These are phyloP conservation scores for Trichomonascaceae sp. DNA, from an alignment of 1,139 yeast species.

Conservation along the genomic window DNA sequence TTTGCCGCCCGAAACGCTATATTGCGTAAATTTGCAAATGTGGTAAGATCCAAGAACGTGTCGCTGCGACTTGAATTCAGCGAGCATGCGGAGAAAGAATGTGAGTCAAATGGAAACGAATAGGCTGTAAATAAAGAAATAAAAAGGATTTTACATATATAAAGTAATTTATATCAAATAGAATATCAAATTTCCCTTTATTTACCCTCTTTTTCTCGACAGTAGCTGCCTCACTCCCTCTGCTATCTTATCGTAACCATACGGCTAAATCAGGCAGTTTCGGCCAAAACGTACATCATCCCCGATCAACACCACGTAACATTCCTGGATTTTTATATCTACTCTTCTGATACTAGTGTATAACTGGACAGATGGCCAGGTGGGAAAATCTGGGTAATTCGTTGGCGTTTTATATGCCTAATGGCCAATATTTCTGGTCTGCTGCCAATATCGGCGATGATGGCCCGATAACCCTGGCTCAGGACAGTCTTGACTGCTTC, in stretches of 20 bases:
- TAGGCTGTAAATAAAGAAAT: too few relatives aligned
- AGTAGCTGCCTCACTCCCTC: background rate
- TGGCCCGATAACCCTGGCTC: background rate
- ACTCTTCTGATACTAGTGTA: background rate
- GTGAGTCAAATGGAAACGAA: background rate
- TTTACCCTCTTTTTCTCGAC: background rate
- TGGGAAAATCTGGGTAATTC: background rate
- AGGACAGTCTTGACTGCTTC: slow-evolving; percentile 1
- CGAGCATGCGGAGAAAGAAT: background rate
- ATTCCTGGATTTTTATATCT: background rate
- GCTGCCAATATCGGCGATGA: background rate
- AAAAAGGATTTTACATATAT: too few relatives aligned
- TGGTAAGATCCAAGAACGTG: background rate
- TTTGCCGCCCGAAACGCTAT: background rate
- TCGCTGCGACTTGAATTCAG: background rate
- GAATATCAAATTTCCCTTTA: too few relatives aligned
- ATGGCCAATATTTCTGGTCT: background rate
- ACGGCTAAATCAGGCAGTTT: background rate
- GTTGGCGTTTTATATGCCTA: background rate
- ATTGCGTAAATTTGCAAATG: background rate
- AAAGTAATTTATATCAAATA: too few relatives aligned
- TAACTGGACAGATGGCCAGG: background rate
- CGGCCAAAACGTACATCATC: background rate
- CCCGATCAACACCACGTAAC: background rate
- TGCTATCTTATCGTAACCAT: background rate